Evolutionary conservation across 176 grass and related monocot species (phyloP), one percentile per base, ranked within the genome.

Genomic region (Thalia dealbata): DNA sequence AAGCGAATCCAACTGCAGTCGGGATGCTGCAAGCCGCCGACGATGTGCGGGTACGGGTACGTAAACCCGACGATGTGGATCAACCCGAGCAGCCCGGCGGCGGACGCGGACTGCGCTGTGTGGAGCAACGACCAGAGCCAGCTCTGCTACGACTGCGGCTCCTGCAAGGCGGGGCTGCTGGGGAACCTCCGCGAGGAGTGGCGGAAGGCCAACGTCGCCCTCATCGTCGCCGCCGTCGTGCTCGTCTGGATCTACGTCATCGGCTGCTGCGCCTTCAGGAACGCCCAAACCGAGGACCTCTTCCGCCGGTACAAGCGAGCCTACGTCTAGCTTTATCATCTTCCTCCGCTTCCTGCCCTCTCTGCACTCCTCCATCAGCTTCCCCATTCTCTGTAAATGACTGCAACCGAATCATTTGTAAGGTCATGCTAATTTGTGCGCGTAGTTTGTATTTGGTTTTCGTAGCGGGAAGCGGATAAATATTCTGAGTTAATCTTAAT

Each of bases 21-120:
- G 8, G 89, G 89, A 0, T 97, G 93, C 83, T 92, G 93, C 78
- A 92, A 97, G 75, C 93, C 93, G 23, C 93, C 93, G 52, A 97
- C 89, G 29, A 76, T 24, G 75, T 97, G 93, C 43, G 93, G 89
- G 25, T 97, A 65, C 70, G 46, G 64, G 35, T 97, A 97, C 52
- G 83, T 88, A 58, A 77, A 81, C 29, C 93, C 93, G 73, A 97
- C 89, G 24, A 16, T 65, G 82, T 92, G 93, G 93, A 26, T 84
- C 52, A 84, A 80, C 81, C 89, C 93, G 82, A 82, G 58, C 70
- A 92, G 62, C 83, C 68, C 70, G 13, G 70, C 67, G 22, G 89
- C 81, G 44, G 89, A 86, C 67, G 69, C 54, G 29, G 89, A 97
- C 76, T 97, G 93, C 83, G 72, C 80, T 13, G 24, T 50, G 0